Percentiles rank a stretch among this genome's conserved stretches.
phyloP scores from a whole-genome alignment of 441 rosid species.

The Omphalea diandra region DNA sequence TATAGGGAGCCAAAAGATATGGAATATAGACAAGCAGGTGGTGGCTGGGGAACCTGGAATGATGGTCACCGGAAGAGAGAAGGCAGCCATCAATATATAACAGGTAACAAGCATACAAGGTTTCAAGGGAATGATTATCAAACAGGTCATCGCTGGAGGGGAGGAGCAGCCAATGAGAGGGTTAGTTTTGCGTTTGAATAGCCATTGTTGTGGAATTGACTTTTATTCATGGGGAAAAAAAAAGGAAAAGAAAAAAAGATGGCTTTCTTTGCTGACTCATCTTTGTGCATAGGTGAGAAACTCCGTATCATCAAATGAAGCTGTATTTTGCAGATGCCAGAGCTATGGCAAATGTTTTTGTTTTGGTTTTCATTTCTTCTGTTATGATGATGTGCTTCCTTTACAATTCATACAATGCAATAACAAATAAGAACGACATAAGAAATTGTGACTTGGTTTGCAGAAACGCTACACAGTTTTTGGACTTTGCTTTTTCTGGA shows the following conservation, averaged over 20 bases:
- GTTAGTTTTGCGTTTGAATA: constrained; percentile 38
- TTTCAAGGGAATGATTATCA: constrained; percentile 34
- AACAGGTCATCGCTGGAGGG: constrained; percentile 28
- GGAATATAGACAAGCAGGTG: constrained; percentile 26
- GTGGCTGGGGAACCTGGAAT: constrained; percentile 40
- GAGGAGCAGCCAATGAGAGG: constrained; percentile 36
- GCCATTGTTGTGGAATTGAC: constrained; percentile 8
- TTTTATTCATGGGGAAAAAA: no score
- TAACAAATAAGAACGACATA: not conserved
- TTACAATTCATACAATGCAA: constrained; percentile 13
- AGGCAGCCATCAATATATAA: constrained; percentile 31
- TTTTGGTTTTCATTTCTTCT: not conserved
- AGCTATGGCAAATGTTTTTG: not conserved
- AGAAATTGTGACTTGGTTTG: not conserved
- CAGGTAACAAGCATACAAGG: constrained; percentile 40
- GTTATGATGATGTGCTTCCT: not conserved
- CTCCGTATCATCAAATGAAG: not conserved
- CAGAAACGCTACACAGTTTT: not conserved
- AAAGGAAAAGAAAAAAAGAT: no score
- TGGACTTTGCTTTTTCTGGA: no score
- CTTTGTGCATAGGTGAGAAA: not conserved
- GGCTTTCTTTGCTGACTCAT: not conserved
- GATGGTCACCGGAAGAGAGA: constrained; percentile 42
- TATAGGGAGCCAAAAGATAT: constrained; percentile 24
- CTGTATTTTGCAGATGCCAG: constrained; percentile 3